Percentiles rank a stretch among this genome's conserved stretches.
Evolutionary conservation across 352 stramenopile species (phyloP).

Genomic region (Phytophthora multivora): DNA sequence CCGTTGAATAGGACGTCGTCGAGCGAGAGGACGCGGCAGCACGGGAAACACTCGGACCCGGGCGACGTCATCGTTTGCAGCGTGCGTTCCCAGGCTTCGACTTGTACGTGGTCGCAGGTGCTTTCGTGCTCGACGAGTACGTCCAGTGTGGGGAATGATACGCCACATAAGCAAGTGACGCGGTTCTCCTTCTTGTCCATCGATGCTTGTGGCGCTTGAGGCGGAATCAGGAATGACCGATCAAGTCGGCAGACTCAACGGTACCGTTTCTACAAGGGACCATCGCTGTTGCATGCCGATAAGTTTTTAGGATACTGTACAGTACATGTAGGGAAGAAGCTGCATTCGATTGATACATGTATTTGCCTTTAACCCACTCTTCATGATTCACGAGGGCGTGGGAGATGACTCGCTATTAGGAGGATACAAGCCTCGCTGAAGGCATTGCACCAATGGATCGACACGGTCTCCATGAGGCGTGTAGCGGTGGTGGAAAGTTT

Average conservation of each 20-base stretch:
- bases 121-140: slow-evolving; percentile 12
- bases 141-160: slow-evolving; percentile 7
- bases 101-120: slow-evolving; percentile 22
- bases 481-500: not conserved
- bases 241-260: not conserved
- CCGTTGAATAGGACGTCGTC: slow-evolving; percentile 30
- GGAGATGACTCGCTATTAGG: not conserved
- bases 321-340: no score
- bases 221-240: slow-evolving; percentile 20
- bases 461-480: slow-evolving; percentile 1
- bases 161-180: slow-evolving; percentile 14
- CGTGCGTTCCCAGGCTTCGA: slow-evolving; percentile 21
- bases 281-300: not conserved
- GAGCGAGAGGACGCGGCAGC: slow-evolving; percentile 22
- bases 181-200: slow-evolving; percentile 12
- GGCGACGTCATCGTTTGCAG: slow-evolving; percentile 24
- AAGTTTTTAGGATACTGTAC: no score
- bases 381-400: not conserved
- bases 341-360: no score
- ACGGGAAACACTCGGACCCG: slow-evolving; percentile 30
- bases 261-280: slow-evolving; percentile 20
- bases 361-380: not conserved
- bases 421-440: slow-evolving; percentile 8
- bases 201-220: slow-evolving; percentile 4
- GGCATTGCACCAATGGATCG: slow-evolving; percentile 5